phyloP scores from a whole-genome alignment of 441 rosid genomes.

The Syzygium malaccense region DNA sequence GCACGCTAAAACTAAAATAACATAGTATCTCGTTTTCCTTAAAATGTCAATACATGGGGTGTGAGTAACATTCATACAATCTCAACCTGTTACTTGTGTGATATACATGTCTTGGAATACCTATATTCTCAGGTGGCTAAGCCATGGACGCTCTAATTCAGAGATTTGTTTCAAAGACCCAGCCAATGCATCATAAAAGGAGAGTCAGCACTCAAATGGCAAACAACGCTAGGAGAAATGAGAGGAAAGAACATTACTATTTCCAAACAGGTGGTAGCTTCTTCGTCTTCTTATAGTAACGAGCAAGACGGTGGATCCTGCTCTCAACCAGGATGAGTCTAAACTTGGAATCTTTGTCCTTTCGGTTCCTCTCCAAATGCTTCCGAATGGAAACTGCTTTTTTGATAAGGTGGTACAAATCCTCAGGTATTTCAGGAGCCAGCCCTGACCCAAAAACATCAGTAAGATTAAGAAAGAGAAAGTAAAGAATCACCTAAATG shows the following conservation, averaged over 20 bases:
- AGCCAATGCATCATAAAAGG: neutral
- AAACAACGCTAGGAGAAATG: neutral
- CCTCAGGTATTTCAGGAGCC: conserved; percentile 86
- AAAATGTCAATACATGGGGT: neutral
- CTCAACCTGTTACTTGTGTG: neutral
- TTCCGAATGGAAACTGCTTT: conserved; percentile 76
- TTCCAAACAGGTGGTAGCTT: conserved; percentile 86
- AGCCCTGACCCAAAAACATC: conserved; percentile 28
- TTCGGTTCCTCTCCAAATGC: conserved; percentile 85
- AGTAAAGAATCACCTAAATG: neutral
- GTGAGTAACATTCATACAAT: neutral
- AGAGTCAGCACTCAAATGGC: neutral
- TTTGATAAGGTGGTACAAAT: conserved; percentile 71
- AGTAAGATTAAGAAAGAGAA: neutral
- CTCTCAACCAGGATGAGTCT: conserved; percentile 78
- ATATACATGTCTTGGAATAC: neutral
- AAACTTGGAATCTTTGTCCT: conserved; percentile 81
- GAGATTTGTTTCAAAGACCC: neutral
- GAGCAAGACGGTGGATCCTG: conserved; percentile 77
- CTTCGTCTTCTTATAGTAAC: conserved; percentile 83
- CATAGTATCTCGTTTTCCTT: neutral
- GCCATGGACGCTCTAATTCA: neutral
- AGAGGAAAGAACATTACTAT: conserved; percentile 38
- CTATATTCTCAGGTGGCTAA: neutral
- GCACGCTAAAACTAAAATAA: neutral